phyloP scores from a whole-genome alignment of 2,329 filamentous ascomycete species.

The Pseudogymnoascus sp. region DNA sequence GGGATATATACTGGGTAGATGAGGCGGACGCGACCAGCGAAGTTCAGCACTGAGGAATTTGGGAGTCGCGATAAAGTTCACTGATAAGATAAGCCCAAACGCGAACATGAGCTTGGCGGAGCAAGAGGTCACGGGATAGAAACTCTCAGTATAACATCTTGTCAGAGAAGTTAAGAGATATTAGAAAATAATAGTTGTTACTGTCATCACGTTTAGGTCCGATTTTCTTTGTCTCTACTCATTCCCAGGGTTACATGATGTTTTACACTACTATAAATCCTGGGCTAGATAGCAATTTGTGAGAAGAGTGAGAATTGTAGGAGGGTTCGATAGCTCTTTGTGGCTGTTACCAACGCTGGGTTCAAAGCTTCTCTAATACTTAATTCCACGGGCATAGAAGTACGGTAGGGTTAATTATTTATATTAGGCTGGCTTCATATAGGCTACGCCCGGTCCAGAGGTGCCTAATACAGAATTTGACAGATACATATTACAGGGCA shows the following conservation, averaged over 20 bases:
- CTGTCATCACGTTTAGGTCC: no score
- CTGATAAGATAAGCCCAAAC: slow-evolving; percentile 1
- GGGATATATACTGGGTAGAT: background rate
- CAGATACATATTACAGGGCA: background rate
- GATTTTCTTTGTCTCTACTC: no score
- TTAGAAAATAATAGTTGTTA: background rate
- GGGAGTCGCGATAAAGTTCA: slow-evolving; percentile 1
- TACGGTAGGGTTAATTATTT: no score
- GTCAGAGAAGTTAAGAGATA: background rate
- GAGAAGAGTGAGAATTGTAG: no score
- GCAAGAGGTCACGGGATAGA: background rate
- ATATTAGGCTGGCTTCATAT: background rate
- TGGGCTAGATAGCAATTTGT: background rate
- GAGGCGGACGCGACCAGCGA: slow-evolving; percentile 2
- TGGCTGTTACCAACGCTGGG: background rate
- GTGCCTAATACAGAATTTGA: background rate
- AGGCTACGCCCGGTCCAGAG: background rate
- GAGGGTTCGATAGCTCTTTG: background rate
- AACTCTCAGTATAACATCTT: background rate
- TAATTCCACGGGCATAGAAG: background rate
- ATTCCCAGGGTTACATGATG: no score
- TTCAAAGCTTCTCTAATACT: background rate
- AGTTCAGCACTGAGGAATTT: background rate
- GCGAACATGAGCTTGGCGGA: background rate
- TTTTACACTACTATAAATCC: background rate